Percentiles rank a stretch among this genome's conserved stretches.
Evolutionary conservation across 2,329 filamentous ascomycete species (phyloP).

Genomic region (Penicillium sp.): DNA sequence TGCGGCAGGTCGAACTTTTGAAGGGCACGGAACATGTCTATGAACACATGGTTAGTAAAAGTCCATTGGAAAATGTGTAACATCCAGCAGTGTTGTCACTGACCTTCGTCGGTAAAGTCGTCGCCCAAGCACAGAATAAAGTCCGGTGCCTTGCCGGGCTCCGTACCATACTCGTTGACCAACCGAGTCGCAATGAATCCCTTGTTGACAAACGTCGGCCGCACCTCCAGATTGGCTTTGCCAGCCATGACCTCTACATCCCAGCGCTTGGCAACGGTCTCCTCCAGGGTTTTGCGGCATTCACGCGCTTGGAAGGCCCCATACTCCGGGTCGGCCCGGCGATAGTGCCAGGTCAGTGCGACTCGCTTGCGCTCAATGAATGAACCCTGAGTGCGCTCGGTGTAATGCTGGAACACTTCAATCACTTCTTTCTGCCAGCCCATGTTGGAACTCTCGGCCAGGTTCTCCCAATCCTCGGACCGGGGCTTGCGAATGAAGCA

Average conservation of each 20-base stretch:
- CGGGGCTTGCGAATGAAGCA: conserved; percentile 89
- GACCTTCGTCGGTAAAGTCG: conserved; percentile 97
- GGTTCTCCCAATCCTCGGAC: conserved; percentile 79
- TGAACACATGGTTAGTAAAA: conserved; percentile 3
- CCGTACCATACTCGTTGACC: conserved; percentile 69
- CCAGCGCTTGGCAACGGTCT: conserved; percentile 74
- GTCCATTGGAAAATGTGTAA: background rate
- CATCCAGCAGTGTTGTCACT: conserved; percentile 22
- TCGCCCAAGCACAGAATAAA: conserved; percentile 92
- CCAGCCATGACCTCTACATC: conserved; percentile 96
- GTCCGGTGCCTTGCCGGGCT: conserved; percentile 65
- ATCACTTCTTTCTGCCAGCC: conserved; percentile 87
- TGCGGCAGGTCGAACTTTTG: conserved; percentile 58
- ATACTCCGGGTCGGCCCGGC: conserved; percentile 83
- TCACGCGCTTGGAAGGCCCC: conserved; percentile 78
- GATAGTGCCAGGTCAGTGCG: conserved; percentile 96
- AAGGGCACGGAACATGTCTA: conserved; percentile 83
- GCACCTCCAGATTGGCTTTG: conserved; percentile 94
- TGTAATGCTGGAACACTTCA: conserved; percentile 83
- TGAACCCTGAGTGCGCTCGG: conserved; percentile 81
- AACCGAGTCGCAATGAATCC: conserved; percentile 89
- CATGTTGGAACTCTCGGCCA: conserved; percentile 87
- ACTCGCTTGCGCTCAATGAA: conserved; percentile 95
- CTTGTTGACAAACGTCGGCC: conserved; percentile 98
- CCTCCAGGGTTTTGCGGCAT: conserved; percentile 79